Base-by-base conservation (phyloP, 2,329 filamentous ascomycete species). In the Fusarium multiceps region DNA sequence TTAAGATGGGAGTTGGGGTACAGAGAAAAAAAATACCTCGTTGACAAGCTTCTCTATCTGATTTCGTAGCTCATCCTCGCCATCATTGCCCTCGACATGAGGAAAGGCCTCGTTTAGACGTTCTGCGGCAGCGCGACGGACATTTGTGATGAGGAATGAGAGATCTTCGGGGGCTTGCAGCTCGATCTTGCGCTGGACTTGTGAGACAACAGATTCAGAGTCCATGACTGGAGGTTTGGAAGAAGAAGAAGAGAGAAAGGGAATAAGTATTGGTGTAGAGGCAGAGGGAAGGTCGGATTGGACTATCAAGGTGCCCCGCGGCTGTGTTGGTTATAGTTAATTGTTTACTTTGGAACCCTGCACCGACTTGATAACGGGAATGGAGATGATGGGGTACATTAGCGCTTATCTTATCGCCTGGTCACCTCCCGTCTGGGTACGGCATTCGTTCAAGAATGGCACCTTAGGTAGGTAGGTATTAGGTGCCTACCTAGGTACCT, bases 121-220 rank as follows among this genome's bases (percentile, higher is more conserved):
- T 73, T 88, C 86, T 46, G 86, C 84, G 13, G 92, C 92, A 59
- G 90, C 89, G 78, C 85, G 85, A 76, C 89, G 89, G 68, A 93
- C 88, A 75, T 92, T 92, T 69, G 85, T 81, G 73, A 92, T 85
- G 28, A 95, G 86, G 80, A 90, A 92, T 59, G 86, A 81, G 34
- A 94, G 85, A 80, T 95, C 92, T 50, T 91, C 88, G 43, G 89
- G 87, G n/a, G 87, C 86, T 81, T 94, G 92, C 54, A 95, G 88
- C 81, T 94, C 92, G 78, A 95, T 92, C 81, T 90, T 91, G 78
- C 92, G 90, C 80, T 93, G 89, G 71, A 80, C 79, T 40, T 82
- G 77, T 11, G 79, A 75, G 60, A 78, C 73, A 59, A 76, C 68
- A 13, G 77, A 78, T 55, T 79, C 78, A 34, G 77, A 74, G 67